Conservation (phyloP, 805 yeast genomes). For the Tetrapisispora arboricola region DNA sequence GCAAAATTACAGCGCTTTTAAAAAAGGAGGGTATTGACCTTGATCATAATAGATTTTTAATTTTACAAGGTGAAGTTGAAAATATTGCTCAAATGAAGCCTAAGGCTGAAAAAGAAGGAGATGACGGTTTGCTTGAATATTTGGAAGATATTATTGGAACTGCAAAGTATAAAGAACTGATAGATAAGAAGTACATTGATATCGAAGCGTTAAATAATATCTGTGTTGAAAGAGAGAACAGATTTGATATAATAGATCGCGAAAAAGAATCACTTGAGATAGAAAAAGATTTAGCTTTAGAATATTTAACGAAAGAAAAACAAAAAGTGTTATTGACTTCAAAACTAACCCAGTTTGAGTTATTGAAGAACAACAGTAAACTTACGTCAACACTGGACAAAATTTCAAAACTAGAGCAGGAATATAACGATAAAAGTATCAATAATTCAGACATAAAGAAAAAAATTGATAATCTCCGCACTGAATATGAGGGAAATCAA, state of each 20-base stretch:
- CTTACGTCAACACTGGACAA: conserved; percentile 32
- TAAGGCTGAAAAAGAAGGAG: conserved; percentile 83
- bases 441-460: conserved; percentile 34
- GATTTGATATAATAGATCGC: conserved; percentile 69
- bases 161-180: conserved; percentile 63
- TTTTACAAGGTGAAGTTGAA: conserved; percentile 96
- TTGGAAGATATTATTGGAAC: conserved; percentile 97
- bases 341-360: conserved; percentile 43
- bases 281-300: conserved; percentile 59
- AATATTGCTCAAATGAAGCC: conserved; percentile 98
- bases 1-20: conserved; percentile 66
- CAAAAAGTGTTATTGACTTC: conserved; percentile 43
- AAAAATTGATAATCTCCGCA: conserved; percentile 28
- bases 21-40: conserved; percentile 82
- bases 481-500: conserved; percentile 20
- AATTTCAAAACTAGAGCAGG: conserved; percentile 32
- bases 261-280: conserved; percentile 58
- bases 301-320: conserved; percentile 57
- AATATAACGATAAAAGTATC: conserved; percentile 35
- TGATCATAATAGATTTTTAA: conserved; percentile 88
- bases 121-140: conserved; percentile 90
- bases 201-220: conserved; percentile 71
- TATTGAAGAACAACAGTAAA: conserved; percentile 32
- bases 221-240: conserved; percentile 68
- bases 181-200: conserved; percentile 50